phyloP scores from a whole-genome alignment of 768 basidiomycete species.

The Lyophyllum semitale region DNA sequence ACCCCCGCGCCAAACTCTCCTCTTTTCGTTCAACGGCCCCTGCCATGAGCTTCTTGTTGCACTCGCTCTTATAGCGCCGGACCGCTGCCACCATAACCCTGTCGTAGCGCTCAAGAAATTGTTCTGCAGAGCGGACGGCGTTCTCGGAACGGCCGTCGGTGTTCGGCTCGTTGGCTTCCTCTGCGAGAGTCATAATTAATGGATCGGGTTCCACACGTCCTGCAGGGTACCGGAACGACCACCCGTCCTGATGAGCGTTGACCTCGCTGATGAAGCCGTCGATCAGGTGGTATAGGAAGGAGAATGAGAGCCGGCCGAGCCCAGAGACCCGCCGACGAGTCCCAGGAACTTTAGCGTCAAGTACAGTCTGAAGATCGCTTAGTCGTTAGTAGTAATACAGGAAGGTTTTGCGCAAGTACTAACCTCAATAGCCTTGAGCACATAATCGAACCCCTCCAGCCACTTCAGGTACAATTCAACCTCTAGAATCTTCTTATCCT shows the following conservation, averaged over 20 bases:
- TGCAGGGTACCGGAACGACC: constrained; percentile 30
- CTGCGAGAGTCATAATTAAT: constrained; percentile 43
- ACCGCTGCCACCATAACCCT: constrained; percentile 36
- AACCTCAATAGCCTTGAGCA: constrained; percentile 39
- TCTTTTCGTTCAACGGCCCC: constrained; percentile 37
- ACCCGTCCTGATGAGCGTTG: constrained; percentile 44
- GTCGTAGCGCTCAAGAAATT: constrained; percentile 35
- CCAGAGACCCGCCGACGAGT: constrained; percentile 36
- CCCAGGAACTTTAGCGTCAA: constrained; percentile 38
- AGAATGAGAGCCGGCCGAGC: constrained; percentile 40
- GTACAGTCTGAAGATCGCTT: constrained; percentile 28
- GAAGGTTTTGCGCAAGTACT: constrained; percentile 3
- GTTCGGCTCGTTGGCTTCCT: constrained; percentile 43
- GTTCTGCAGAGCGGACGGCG: constrained; percentile 37
- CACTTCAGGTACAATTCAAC: constrained; percentile 45
- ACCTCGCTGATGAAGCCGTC: constrained; percentile 47
- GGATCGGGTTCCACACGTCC: constrained; percentile 31
- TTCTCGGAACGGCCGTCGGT: constrained; percentile 41
- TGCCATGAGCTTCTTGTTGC: constrained; percentile 33
- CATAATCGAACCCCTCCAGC: constrained; percentile 40
- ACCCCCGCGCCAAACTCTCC: constrained; percentile 37
- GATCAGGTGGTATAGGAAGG: constrained; percentile 41
- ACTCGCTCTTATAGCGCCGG: constrained; percentile 41
- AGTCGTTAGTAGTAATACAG: background rate
- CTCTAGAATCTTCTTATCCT: constrained; percentile 34